phyloP scores from a whole-genome alignment of 805 yeast species.

The Starmerella asiatica region DNA sequence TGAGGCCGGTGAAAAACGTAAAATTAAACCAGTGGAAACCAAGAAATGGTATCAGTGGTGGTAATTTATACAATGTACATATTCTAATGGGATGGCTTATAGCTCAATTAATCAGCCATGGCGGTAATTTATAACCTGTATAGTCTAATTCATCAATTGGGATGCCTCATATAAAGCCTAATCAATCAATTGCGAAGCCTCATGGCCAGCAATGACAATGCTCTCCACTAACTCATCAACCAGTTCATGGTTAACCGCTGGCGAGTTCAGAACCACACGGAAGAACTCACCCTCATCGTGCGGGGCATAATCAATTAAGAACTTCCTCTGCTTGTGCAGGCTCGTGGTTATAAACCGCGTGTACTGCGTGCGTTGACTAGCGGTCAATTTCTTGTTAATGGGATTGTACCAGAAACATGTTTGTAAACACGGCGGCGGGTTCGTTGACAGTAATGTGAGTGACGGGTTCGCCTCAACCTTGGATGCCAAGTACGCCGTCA shows the following conservation, averaged over 20 bases:
- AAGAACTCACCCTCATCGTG: slow-evolving; percentile 63
- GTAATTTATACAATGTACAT: background rate
- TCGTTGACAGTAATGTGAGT: slow-evolving; percentile 43
- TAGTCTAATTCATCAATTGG: too few relatives aligned
- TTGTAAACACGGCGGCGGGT: slow-evolving; percentile 65
- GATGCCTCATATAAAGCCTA: background rate
- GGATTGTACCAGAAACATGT: slow-evolving; percentile 69
- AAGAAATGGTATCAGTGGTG: slow-evolving; percentile 8
- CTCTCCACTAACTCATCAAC: slow-evolving; percentile 34
- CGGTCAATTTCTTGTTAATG: slow-evolving; percentile 19
- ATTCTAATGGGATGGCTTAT: background rate
- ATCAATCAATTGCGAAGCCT: background rate
- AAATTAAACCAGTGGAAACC: background rate
- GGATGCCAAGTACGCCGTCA: slow-evolving; percentile 48
- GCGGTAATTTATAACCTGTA: background rate
- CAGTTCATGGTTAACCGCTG: slow-evolving; percentile 35
- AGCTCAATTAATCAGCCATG: too few relatives aligned
- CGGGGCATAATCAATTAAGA: slow-evolving; percentile 68
- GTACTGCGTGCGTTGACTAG: slow-evolving; percentile 35
- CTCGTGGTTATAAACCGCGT: slow-evolving; percentile 51
- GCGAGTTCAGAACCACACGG: slow-evolving; percentile 71
- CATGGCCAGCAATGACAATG: slow-evolving; percentile 8
- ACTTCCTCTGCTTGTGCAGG: slow-evolving; percentile 50
- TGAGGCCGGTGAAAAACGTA: background rate
- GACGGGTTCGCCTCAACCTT: slow-evolving; percentile 30